phyloP scores from a whole-genome alignment of 225 moss, liverwort and hornwort genomes.

The Pseudoscleropodium purum region DNA sequence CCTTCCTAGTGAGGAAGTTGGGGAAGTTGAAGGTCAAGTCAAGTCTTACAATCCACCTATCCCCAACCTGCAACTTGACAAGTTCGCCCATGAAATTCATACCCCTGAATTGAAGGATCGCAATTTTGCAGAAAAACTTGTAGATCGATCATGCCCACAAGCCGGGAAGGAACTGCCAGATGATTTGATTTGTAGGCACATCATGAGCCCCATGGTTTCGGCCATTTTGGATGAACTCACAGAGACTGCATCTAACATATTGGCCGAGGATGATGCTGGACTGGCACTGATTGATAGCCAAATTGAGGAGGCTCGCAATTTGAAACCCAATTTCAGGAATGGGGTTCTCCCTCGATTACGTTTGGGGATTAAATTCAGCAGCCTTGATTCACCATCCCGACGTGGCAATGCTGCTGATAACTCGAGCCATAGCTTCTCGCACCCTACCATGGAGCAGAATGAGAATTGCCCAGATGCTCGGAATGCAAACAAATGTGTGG shows the following conservation, averaged over 20 bases:
- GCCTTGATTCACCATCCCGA: background rate
- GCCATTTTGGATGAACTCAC: conserved; percentile 38
- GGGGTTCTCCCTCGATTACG: conserved; percentile 17
- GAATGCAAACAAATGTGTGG: background rate
- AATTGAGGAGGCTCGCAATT: conserved; percentile 15
- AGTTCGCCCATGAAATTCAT: background rate
- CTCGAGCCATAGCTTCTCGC: background rate
- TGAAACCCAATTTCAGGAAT: conserved; percentile 10
- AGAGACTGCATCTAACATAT: conserved; percentile 19
- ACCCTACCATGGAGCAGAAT: background rate
- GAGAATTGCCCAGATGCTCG: background rate
- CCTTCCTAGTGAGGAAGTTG: background rate
- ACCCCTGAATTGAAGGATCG: background rate
- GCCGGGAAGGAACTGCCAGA: conserved; percentile 1
- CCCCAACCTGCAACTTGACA: conserved; percentile 1
- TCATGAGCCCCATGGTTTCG: conserved; percentile 31
- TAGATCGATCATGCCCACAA: background rate
- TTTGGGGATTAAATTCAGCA: background rate
- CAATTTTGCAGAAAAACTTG: background rate
- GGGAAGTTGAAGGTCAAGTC: background rate
- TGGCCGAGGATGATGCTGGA: conserved; percentile 24
- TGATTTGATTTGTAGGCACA: background rate
- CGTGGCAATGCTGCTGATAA: background rate
- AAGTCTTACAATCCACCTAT: background rate
- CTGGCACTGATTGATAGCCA: conserved; percentile 21